Conservation (phyloP, 2,329 filamentous ascomycete species). For the Fusarium sp. region DNA sequence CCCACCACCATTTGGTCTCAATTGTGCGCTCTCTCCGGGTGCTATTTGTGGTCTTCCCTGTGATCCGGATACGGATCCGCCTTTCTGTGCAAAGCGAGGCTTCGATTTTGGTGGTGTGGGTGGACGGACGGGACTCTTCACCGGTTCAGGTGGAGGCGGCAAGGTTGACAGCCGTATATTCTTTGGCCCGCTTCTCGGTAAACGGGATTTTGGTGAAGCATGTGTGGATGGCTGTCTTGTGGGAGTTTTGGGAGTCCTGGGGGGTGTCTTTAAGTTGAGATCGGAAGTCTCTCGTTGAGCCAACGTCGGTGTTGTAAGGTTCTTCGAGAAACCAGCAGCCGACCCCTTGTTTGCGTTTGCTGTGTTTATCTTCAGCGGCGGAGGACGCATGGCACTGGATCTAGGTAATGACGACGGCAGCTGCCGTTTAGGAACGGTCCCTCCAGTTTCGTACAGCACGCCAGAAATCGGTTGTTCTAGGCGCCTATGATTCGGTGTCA, state of each 20-base stretch:
- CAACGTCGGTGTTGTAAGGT: constrained; percentile 8
- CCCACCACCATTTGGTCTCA: neutral
- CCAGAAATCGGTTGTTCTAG: constrained; percentile 27
- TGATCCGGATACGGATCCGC: neutral
- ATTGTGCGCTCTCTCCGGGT: constrained; percentile 11
- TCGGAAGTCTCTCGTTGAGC: constrained; percentile 6
- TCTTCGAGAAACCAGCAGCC: neutral
- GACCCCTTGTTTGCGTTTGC: neutral
- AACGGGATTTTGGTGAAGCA: constrained; percentile 21
- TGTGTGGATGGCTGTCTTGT: constrained; percentile 2
- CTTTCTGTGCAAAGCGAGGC: constrained; percentile 16
- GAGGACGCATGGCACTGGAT: constrained; percentile 2
- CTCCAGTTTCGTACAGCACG: constrained; percentile 13
- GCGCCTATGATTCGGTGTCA: constrained; percentile 18
- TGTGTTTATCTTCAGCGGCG: neutral
- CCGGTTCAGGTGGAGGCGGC: constrained; percentile 33
- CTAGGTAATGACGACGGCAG: neutral
- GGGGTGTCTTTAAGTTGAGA: constrained; percentile 1
- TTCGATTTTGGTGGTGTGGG: constrained; percentile 40
- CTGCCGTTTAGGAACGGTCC: constrained; percentile 5
- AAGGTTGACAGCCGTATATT: constrained; percentile 18
- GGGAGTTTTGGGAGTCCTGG: neutral
- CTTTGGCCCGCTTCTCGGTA: constrained; percentile 17
- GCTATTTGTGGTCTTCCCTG: constrained; percentile 20
- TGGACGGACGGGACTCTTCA: constrained; percentile 24